Evolutionary conservation across 2,329 filamentous ascomycete species (phyloP), one percentile per base, ranked within the genome.

Genomic region (Emergomyces africanus): DNA sequence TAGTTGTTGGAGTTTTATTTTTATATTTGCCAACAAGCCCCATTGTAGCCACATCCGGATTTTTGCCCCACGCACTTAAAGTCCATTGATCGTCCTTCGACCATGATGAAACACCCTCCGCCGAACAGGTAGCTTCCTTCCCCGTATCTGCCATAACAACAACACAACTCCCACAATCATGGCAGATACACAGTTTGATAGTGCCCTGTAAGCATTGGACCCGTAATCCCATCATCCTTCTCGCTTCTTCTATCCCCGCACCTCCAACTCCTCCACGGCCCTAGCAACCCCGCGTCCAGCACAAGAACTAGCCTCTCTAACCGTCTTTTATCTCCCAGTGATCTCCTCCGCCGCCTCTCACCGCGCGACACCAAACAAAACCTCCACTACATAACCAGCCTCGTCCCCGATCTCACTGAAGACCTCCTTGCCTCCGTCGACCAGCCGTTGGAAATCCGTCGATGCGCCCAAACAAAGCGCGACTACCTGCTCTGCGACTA

Each of bases 401-500:
- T 99, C 64, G 88, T 90, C 50, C 94, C 94, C 18, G 87, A 92
- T 67, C 86, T 99, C 61, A 94, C 92, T 69, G 94, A 99, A 80
- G 94, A 99, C 73, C 89, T 99, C 49, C 89, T 99, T 65, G 94
- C 92, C 65, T 96, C 92, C 28, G 94, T 99, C 67, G 94, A 99
- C 76, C 92, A 97, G 74, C 94, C 94, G 28, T 86, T 99, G 60
- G 85, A 88, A 61, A 83, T 95, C 63, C 86, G 87, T 67, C 87
- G 89, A 65, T 97, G 94, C 80, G 84, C 84, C 67, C 88, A 91
- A 75, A 88, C 89, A 37, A 90, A 90, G 67, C 88, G 92, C 66
- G 94, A 97, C 77, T 99, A 96, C 79, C 84, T 99, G 57, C 88
- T 96, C 69, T 99, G 94, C 81, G 94, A 99, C 82, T 99, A 99